These are phyloP conservation scores for Fusarium vanettenii DNA, from an alignment of 2,329 filamentous ascomycete species.

Conservation along the genomic window DNA sequence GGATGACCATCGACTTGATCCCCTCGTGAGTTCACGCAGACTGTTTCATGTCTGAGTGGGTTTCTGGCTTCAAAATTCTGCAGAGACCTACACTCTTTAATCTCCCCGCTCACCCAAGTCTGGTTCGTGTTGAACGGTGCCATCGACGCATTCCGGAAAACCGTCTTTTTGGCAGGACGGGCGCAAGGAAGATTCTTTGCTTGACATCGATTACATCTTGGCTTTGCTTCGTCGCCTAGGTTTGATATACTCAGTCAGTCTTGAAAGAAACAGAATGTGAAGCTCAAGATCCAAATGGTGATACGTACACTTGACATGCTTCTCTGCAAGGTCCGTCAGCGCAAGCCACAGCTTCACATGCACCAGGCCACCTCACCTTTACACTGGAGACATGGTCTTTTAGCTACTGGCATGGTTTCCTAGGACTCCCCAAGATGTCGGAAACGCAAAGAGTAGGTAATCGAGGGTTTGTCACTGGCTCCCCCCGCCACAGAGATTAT, in stretches of 20 bases:
- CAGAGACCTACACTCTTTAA: constrained; percentile 39
- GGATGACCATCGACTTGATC: neutral
- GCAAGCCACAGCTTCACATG: neutral
- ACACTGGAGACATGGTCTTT: constrained; percentile 50
- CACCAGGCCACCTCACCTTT: constrained; percentile 43
- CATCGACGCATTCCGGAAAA: constrained; percentile 51
- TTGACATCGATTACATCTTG: constrained; percentile 50
- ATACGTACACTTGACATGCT: constrained; percentile 51
- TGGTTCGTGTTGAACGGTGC: constrained; percentile 50
- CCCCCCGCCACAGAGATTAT: constrained; percentile 22
- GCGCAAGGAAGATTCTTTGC: constrained; percentile 49
- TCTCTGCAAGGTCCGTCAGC: constrained; percentile 42
- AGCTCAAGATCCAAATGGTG: neutral
- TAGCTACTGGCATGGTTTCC: constrained; percentile 47
- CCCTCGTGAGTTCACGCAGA: constrained; percentile 13
- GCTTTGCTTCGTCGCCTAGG: constrained; percentile 53
- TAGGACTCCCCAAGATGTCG: neutral
- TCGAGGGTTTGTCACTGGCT: constrained; percentile 5
- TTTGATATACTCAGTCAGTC: neutral
- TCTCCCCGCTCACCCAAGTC: constrained; percentile 51
- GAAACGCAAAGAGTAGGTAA: constrained; percentile 9
- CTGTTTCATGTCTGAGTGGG: neutral
- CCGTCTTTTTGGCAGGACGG: constrained; percentile 49
- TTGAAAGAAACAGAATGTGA: neutral
- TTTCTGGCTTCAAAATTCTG: no score